Conservation (phyloP, 257 asterid species). For the Gentiana straminea region DNA sequence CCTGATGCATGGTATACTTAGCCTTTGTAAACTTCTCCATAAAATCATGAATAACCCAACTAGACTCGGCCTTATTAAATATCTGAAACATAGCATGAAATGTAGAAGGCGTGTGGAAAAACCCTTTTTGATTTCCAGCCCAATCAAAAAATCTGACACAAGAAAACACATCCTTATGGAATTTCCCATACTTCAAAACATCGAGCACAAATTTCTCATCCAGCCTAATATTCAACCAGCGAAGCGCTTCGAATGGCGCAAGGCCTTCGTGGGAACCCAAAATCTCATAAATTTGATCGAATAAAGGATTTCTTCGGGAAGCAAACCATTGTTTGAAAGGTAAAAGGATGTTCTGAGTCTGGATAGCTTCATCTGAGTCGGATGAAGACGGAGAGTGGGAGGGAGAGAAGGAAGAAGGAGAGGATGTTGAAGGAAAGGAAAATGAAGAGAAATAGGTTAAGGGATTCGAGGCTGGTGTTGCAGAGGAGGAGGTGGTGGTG, state of each 20-base stretch:
- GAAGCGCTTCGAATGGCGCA: conserved; percentile 31
- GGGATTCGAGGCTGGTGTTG: neutral
- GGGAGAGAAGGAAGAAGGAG: neutral
- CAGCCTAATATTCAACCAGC: conserved; percentile 39
- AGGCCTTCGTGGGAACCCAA: conserved; percentile 41
- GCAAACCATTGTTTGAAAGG: conserved; percentile 64
- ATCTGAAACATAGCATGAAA: conserved; percentile 58
- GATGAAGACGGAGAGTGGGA: neutral
- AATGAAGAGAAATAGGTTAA: neutral
- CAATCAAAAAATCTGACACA: conserved; percentile 86
- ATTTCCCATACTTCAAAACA: conserved; percentile 36
- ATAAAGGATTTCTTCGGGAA: conserved; percentile 37
- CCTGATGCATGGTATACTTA: conserved; percentile 18
- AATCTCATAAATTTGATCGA: conserved; percentile 45
- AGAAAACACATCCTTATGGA: conserved; percentile 38
- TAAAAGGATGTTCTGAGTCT: conserved; percentile 17
- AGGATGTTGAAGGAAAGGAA: neutral
- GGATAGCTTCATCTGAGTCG: neutral
- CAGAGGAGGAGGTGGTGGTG: conserved; percentile 1
- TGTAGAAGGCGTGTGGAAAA: conserved; percentile 56
- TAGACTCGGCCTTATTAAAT: conserved; percentile 40
- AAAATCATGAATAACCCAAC: conserved; percentile 43
- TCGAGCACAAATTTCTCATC: conserved; percentile 44
- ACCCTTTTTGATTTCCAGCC: conserved; percentile 74
- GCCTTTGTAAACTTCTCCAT: conserved; percentile 26